Percentiles rank a stretch among this genome's conserved stretches.
Conservation (phyloP, 2,329 filamentous ascomycete species). For the Fusarium sambucinum region DNA sequence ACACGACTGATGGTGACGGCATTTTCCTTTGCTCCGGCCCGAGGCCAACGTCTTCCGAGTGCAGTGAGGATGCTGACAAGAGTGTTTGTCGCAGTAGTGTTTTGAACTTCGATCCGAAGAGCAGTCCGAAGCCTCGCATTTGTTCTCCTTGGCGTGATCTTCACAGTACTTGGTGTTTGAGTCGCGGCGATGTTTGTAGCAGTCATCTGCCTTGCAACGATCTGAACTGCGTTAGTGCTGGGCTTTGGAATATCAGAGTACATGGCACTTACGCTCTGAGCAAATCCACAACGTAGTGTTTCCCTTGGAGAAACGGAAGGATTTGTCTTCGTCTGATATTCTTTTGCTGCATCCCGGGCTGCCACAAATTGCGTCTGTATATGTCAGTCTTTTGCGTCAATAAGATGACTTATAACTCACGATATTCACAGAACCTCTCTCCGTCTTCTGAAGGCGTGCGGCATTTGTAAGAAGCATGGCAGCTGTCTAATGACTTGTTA, state of each 20-base stretch:
- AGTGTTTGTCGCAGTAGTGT: slow-evolving; percentile 19
- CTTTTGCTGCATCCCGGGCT: neutral
- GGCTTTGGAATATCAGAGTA: accelerated
- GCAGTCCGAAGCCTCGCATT: slow-evolving; percentile 8
- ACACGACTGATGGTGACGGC: slow-evolving; percentile 34
- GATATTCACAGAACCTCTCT: neutral
- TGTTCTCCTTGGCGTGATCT: slow-evolving; percentile 8
- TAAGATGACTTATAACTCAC: neutral
- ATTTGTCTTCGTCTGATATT: neutral
- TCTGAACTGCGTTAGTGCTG: slow-evolving; percentile 1
- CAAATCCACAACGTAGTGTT: slow-evolving; percentile 7
- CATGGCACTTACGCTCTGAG: slow-evolving; percentile 6
- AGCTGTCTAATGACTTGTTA: slow-evolving; percentile 3
- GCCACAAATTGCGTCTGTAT: slow-evolving; percentile 8
- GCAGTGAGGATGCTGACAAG: slow-evolving; percentile 13
- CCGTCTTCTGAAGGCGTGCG: neutral
- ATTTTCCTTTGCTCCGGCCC: neutral
- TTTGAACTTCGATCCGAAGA: neutral
- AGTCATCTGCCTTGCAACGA: slow-evolving; percentile 9
- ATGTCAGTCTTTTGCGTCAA: neutral
- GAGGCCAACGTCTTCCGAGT: neutral
- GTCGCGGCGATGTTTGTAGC: slow-evolving; percentile 7
- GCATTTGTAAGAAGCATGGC: neutral
- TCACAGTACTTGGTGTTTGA: slow-evolving; percentile 10
- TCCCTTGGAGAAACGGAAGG: slow-evolving; percentile 2